Conservation (phyloP, 2,329 filamentous ascomycete species). For the Fusarium sp. region DNA sequence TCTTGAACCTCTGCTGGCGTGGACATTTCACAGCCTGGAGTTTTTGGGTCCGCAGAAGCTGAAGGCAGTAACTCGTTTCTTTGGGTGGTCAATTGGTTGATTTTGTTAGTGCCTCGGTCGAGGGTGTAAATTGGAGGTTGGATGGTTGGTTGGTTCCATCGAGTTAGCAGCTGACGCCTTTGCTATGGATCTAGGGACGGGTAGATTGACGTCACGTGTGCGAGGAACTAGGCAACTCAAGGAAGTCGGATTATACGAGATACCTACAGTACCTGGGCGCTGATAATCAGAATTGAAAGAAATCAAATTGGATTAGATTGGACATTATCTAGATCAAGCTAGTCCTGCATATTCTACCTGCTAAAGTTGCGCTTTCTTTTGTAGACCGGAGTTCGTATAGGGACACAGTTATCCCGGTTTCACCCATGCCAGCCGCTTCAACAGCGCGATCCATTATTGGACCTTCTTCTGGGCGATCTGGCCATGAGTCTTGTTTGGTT, state of each 20-base stretch:
- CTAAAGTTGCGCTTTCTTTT: not conserved
- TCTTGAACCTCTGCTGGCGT: constrained; percentile 1
- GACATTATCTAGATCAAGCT: not conserved
- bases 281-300: not conserved
- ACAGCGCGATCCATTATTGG: constrained; percentile 16
- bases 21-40: constrained; percentile 10
- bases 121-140: not conserved
- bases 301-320: not conserved
- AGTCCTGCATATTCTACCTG: not conserved
- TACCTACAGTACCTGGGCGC: not conserved
- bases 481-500: not conserved
- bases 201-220: constrained; percentile 44
- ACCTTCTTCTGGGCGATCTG: constrained; percentile 38
- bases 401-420: not conserved
- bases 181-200: not conserved
- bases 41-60: not conserved
- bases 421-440: not conserved
- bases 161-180: constrained; percentile 1
- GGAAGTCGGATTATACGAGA: not conserved
- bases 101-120: constrained; percentile 4
- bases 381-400: not conserved
- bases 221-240: constrained; percentile 7
- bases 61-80: constrained; percentile 1
- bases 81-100: not conserved
- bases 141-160: constrained; percentile 1